A percentile compares a stretch with the other conserved stretches of the same genome.
Conservation (phyloP, 805 yeast genomes). For the Cyberlindnera veronae region DNA sequence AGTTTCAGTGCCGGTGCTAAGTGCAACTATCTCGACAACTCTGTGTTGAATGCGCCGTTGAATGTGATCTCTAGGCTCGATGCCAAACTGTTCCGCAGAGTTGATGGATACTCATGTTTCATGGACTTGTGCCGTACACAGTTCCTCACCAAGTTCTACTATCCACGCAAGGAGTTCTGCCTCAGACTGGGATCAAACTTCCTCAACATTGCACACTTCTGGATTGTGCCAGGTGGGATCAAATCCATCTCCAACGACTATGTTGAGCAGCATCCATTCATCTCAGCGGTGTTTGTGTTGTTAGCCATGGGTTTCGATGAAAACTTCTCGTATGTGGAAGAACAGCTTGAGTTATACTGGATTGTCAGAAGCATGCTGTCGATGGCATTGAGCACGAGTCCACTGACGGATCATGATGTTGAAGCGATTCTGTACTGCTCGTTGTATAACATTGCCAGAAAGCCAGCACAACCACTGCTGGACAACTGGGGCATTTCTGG, state of each 20-base stretch:
- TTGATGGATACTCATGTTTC: conserved; percentile 28
- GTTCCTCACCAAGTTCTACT: conserved; percentile 42
- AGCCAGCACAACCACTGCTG: conserved; percentile 48
- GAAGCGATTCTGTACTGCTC: conserved; percentile 57
- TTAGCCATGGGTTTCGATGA: conserved; percentile 57
- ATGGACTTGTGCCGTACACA: conserved; percentile 37
- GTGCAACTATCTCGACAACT: conserved; percentile 25
- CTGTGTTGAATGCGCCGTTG: conserved; percentile 33
- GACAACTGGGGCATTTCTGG: conserved; percentile 53
- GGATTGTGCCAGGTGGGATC: conserved; percentile 63
- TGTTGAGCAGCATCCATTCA: conserved; percentile 50
- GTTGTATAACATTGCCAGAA: conserved; percentile 51
- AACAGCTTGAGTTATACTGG: conserved; percentile 44
- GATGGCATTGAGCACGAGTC: conserved; percentile 45
- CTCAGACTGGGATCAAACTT: conserved; percentile 44
- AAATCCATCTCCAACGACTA: conserved; percentile 42
- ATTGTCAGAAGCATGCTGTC: conserved; percentile 49
- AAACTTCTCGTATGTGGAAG: conserved; percentile 43
- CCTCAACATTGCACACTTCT: conserved; percentile 50
- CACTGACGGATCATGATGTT: conserved; percentile 56
- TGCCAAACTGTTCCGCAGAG: conserved; percentile 35
- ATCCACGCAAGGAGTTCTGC: conserved; percentile 40
- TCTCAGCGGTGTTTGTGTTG: conserved; percentile 43
- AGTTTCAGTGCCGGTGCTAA: conserved; percentile 13
- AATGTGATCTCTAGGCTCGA: conserved; percentile 37